Conservation (phyloP, 1,284 basidiomycete species). For the Cutaneotrichosporon dermatis region DNA sequence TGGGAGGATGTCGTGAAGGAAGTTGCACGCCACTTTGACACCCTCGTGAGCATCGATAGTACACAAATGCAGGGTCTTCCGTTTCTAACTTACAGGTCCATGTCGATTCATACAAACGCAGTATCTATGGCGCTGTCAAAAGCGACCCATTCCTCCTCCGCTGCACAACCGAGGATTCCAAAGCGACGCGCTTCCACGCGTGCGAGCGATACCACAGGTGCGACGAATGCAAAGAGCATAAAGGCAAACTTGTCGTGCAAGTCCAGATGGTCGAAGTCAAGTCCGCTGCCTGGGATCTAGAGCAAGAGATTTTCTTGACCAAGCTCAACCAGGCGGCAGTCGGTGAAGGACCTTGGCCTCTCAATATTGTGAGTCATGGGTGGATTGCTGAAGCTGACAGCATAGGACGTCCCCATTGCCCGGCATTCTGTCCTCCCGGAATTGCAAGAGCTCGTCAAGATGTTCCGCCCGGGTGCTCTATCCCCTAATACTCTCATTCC, state of each 20-base stretch:
- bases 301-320: conserved; percentile 20
- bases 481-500: conserved; percentile 71
- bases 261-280: conserved; percentile 53
- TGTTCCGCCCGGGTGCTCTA: conserved; percentile 69
- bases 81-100: conserved; percentile 61
- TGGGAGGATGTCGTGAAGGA: conserved; percentile 79
- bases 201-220: conserved; percentile 80
- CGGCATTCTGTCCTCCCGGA: conserved; percentile 83
- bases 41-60: conserved; percentile 52
- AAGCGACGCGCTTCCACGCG: conserved; percentile 75
- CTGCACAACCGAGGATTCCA: conserved; percentile 61
- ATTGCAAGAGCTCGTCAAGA: conserved; percentile 66
- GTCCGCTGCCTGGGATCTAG: conserved; percentile 49
- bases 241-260: conserved; percentile 24
- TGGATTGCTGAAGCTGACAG: background rate
- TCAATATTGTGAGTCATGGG: conserved; percentile 31
- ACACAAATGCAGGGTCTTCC: background rate
- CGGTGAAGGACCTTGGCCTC: conserved; percentile 36
- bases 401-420: conserved; percentile 70
- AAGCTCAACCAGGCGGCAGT: conserved; percentile 25
- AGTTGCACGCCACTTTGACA: conserved; percentile 61
- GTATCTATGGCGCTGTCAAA: conserved; percentile 57
- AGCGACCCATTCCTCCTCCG: conserved; percentile 61
- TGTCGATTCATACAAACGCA: conserved; percentile 78
- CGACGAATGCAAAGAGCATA: conserved; percentile 32